Conservation (phyloP, 805 yeast genomes). For the Kodamaea lidongshanica region DNA sequence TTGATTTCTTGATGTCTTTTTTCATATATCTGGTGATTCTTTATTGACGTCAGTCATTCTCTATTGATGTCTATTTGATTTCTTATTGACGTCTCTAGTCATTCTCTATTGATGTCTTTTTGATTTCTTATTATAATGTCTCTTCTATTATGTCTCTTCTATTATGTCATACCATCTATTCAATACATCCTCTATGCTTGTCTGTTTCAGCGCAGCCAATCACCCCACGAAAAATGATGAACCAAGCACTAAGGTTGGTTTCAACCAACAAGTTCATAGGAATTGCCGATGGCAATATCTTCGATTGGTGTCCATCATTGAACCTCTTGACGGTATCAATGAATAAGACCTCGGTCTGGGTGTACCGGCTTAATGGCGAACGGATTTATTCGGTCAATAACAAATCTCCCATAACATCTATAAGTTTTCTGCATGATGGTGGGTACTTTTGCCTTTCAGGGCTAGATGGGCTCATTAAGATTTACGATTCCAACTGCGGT, state of each 20-base stretch:
- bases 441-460: constrained; percentile 41
- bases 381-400: constrained; percentile 44
- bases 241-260: background rate
- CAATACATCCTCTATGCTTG: no score
- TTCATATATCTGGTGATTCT: no score
- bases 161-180: no score
- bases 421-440: constrained; percentile 32
- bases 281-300: constrained; percentile 31
- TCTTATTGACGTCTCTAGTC: no score
- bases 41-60: no score
- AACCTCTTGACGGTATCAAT: constrained; percentile 46
- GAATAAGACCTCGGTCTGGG: constrained; percentile 44
- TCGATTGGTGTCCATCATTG: constrained; percentile 49
- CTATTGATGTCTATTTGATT: no score
- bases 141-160: no score
- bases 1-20: no score
- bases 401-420: constrained; percentile 24
- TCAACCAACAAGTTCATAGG: constrained; percentile 14
- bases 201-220: no score
- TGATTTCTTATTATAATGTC: no score
- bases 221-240: no score
- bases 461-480: constrained; percentile 33
- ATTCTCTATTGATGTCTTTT: no score
- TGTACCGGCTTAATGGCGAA: constrained; percentile 50
- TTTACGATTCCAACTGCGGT: constrained; percentile 45